Base-by-base conservation (phyloP, 23 red algal species). In the Cyanidium caldarium region DNA sequence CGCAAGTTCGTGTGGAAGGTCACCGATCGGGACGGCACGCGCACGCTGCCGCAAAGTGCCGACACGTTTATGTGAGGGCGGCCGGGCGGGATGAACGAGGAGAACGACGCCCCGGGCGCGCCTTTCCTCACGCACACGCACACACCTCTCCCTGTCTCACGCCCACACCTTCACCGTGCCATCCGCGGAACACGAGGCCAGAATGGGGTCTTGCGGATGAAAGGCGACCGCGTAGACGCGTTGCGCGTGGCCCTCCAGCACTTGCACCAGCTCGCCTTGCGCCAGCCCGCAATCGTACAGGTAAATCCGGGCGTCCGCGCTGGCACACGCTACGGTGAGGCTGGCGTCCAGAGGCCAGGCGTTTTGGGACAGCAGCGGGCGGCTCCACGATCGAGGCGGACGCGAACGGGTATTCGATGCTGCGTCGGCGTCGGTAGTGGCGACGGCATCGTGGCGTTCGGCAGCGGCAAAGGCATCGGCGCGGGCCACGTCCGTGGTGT, bases 111-210 rank as follows among this genome's bases (percentile, higher is more conserved):
- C n/a, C n/a, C n/a, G n/a, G n/a, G n/a, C n/a, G n/a, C n/a, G n/a
- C n/a, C n/a, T n/a, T n/a, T n/a, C n/a, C n/a, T n/a, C n/a, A n/a
- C n/a, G n/a, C n/a, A n/a, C n/a, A n/a, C n/a, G n/a, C n/a, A n/a
- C n/a, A n/a, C n/a, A n/a, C n/a, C n/a, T n/a, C n/a, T n/a, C n/a
- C n/a, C n/a, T n/a, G 41, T 13, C 23, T 61, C 51, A 61, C 7
- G 7, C 38, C 80, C 85, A 92, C 26, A 92, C 44, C 45, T 85
- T 92, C 3, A 92, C 68, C 35, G 39, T 66, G 56, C 44, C 65
- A 36, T 85, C 86, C 35, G 86, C 86, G n/a, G 80, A 86, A 66
- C 86, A 86, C 3, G 80, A 79, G 35, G 81, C 86, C 39, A 92
- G 65, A 2, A 92, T 80, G 25, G 80, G 80, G 20, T 84, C 79